A percentile compares a stretch with the other conserved stretches of the same genome.
These are phyloP conservation scores for Austroboletus olivaceoglutinosus DNA, from an alignment of 1,284 basidiomycete species.

Conservation along the genomic window DNA sequence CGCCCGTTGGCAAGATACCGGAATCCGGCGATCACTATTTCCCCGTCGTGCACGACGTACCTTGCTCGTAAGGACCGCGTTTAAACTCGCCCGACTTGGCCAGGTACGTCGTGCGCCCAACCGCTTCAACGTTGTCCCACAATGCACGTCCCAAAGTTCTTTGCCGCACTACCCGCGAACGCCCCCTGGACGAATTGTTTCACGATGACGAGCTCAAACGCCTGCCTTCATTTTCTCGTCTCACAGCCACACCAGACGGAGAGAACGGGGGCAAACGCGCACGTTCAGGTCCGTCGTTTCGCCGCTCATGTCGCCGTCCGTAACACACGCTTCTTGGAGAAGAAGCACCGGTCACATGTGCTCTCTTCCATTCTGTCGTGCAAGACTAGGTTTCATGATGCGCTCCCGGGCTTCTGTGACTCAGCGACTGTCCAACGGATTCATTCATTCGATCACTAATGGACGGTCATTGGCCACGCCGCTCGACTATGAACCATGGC, in stretches of 20 bases:
- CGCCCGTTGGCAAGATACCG: slow-evolving; percentile 3
- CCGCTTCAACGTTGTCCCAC: background rate
- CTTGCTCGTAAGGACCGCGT: background rate
- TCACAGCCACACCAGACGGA: background rate
- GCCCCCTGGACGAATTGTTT: no score
- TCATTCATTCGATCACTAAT: slow-evolving; percentile 13
- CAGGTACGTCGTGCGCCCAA: background rate
- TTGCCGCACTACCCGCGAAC: background rate
- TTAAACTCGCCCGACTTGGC: background rate
- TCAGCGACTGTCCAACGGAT: slow-evolving; percentile 12
- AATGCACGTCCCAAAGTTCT: background rate
- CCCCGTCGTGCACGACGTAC: background rate
- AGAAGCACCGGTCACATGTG: slow-evolving; percentile 2
- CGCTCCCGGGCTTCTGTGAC: slow-evolving; percentile 9
- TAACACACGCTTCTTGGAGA: slow-evolving; percentile 7
- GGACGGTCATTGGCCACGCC: slow-evolving; percentile 5
- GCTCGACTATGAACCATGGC: background rate
- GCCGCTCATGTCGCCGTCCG: background rate
- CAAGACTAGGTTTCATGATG: slow-evolving; percentile 4
- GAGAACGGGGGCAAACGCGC: background rate
- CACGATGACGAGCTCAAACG: no score
- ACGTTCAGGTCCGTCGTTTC: background rate
- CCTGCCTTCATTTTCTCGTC: background rate
- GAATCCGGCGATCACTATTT: slow-evolving; percentile 1
- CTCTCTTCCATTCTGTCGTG: slow-evolving; percentile 11